phyloP scores from a whole-genome alignment of 2,329 filamentous ascomycete species.

The Sarocladium oryzae region DNA sequence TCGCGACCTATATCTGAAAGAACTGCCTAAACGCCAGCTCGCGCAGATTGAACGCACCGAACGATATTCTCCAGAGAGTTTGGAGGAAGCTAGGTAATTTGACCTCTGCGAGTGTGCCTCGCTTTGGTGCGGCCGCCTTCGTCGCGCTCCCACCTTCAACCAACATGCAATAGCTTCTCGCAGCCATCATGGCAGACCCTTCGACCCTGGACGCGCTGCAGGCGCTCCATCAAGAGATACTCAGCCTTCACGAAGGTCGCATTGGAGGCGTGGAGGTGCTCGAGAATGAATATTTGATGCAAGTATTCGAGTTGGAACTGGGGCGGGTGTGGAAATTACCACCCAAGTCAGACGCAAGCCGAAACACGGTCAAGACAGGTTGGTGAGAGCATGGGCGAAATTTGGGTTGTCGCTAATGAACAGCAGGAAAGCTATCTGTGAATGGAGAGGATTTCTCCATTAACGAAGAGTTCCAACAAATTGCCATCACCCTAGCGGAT shows the following conservation, averaged over 20 bases:
- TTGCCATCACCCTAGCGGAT: conserved; percentile 74
- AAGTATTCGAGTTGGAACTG: conserved; percentile 65
- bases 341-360: conserved; percentile 66
- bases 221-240: conserved; percentile 78
- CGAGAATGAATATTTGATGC: conserved; percentile 62
- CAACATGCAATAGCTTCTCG: conserved; percentile 41
- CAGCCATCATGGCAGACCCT: conserved; percentile 61
- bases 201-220: conserved; percentile 71
- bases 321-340: conserved; percentile 70
- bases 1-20: background rate
- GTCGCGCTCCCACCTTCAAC: conserved; percentile 15
- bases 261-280: conserved; percentile 56
- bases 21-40: background rate
- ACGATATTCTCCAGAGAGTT: background rate
- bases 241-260: conserved; percentile 65
- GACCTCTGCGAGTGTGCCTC: background rate
- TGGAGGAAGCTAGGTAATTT: background rate
- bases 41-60: too few relatives aligned
- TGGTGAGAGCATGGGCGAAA: background rate
- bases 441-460: conserved; percentile 69
- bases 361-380: conserved; percentile 65
- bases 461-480: conserved; percentile 83
- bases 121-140: conserved; percentile 16
- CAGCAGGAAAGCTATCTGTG: conserved; percentile 66
- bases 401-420: conserved; percentile 11